These are phyloP conservation scores for Coemansia sp. DNA, from an alignment of 192 early-diverging fungal species.

Conservation along the genomic window DNA sequence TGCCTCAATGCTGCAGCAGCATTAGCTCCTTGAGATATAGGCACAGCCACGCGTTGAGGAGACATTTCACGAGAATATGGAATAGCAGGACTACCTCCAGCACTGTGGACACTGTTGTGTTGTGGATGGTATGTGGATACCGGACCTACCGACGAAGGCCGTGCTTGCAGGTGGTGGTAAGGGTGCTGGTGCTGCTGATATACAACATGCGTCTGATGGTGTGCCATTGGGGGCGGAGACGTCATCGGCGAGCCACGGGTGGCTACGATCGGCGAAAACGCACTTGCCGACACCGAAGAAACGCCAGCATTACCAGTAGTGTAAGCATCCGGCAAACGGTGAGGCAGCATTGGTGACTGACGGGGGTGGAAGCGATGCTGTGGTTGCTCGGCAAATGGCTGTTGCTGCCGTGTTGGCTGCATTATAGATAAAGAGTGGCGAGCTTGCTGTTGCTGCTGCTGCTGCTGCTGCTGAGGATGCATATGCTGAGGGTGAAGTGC, in stretches of 20 bases:
- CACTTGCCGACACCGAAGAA: conserved; percentile 7
- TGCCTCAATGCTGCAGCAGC: conserved; percentile 10
- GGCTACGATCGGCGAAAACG: conserved; percentile 23
- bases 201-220: background rate
- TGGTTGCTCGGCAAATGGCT: conserved; percentile 5
- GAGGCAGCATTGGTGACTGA: background rate
- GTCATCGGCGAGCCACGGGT: conserved; percentile 5
- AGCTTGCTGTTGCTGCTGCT: background rate
- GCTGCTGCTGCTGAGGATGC: conserved; percentile 5
- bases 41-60: background rate
- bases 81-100: conserved; percentile 2
- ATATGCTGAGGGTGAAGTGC: background rate
- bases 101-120: background rate
- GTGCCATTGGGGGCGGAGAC: conserved; percentile 9
- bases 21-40: background rate
- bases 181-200: conserved; percentile 13
- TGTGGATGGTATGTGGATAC: conserved; percentile 3
- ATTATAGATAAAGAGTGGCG: conserved; percentile 3
- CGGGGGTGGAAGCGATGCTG: conserved; percentile 1
- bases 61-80: conserved; percentile 9
- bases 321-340: conserved; percentile 5
- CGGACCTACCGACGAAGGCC: conserved; percentile 37
- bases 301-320: background rate
- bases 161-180: conserved; percentile 13
- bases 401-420: conserved; percentile 12